Evolutionary conservation across 306 rosid genomes (phyloP).

Genomic region (Prunus salicina): DNA sequence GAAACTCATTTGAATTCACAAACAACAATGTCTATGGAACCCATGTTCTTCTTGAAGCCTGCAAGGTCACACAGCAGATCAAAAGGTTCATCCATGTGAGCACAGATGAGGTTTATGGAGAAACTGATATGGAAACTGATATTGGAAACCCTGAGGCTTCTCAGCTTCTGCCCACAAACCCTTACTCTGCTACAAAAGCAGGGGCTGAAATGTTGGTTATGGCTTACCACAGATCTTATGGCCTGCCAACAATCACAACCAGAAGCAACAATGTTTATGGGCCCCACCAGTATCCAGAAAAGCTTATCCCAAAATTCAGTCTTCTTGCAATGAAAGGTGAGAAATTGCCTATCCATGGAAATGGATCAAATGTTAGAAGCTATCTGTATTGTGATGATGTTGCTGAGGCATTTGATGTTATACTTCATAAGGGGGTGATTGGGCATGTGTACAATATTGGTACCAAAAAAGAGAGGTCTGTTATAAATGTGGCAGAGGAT

Average conservation of each 20-base stretch:
- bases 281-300: constrained; percentile 71
- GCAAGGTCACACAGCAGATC: constrained; percentile 46
- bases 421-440: constrained; percentile 64
- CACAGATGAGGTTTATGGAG: constrained; percentile 82
- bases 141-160: constrained; percentile 68
- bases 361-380: constrained; percentile 78
- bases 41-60: constrained; percentile 72
- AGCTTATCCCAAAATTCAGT: constrained; percentile 64
- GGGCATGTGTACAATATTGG: constrained; percentile 72
- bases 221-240: constrained; percentile 71
- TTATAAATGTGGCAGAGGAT: constrained; percentile 54
- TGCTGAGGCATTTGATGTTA: constrained; percentile 77
- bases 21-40: constrained; percentile 74
- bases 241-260: constrained; percentile 58
- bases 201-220: constrained; percentile 79
- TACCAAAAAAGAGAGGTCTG: constrained; percentile 62
- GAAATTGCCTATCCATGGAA: constrained; percentile 67
- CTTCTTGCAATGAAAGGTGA: constrained; percentile 67
- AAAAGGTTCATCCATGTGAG: constrained; percentile 76
- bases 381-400: constrained; percentile 60
- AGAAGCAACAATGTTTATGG: constrained; percentile 74
- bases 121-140: constrained; percentile 49
- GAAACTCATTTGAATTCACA: constrained; percentile 73
- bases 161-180: constrained; percentile 69
- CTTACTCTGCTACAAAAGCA: constrained; percentile 78